These are phyloP conservation scores for Thermothelomyces thermophilus DNA, from an alignment of 2,329 filamentous ascomycete species.

Conservation along the genomic window DNA sequence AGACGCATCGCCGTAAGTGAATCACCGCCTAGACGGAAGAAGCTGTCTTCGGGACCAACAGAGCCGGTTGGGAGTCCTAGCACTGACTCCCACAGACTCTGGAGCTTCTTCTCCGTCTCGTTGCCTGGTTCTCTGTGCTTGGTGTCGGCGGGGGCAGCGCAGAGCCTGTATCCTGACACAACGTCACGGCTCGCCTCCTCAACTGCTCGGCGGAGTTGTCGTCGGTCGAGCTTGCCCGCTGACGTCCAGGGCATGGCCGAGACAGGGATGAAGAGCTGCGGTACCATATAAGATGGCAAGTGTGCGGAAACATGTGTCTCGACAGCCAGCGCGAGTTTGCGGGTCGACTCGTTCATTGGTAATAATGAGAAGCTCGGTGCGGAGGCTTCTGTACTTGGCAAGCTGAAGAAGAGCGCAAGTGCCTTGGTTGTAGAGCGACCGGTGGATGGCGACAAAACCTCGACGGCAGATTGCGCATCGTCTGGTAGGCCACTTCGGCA, in stretches of 20 bases:
- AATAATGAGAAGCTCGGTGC: conserved; percentile 12
- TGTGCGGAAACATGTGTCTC: conserved; percentile 9
- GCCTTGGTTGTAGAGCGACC: conserved; percentile 10
- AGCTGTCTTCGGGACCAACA: conserved; percentile 24
- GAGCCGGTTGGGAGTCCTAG: conserved; percentile 14
- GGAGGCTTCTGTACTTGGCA: conserved; percentile 2
- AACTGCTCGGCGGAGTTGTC: conserved; percentile 17
- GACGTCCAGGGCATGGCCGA: conserved; percentile 22
- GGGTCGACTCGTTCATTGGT: conserved; percentile 11
- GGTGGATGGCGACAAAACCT: conserved; percentile 15
- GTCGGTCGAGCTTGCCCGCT: conserved; percentile 24
- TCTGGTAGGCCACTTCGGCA: conserved; percentile 39
- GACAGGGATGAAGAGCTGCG: conserved; percentile 23
- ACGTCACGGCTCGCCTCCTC: conserved; percentile 11
- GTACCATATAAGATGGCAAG: conserved; percentile 25
- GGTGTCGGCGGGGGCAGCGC: conserved; percentile 3
- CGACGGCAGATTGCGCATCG: conserved; percentile 38
- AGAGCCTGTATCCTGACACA: conserved; percentile 14
- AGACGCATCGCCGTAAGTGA: conserved; percentile 37
- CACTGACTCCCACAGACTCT: conserved; percentile 20
- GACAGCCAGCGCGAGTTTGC: conserved; percentile 9
- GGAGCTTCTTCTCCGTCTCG: conserved; percentile 20
- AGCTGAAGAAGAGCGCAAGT: conserved; percentile 21
- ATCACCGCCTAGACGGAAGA: conserved; percentile 33
- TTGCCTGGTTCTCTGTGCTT: conserved; percentile 13